Base-by-base conservation (phyloP, 192 early-diverging fungal genomes). In the Gigaspora rosea region DNA sequence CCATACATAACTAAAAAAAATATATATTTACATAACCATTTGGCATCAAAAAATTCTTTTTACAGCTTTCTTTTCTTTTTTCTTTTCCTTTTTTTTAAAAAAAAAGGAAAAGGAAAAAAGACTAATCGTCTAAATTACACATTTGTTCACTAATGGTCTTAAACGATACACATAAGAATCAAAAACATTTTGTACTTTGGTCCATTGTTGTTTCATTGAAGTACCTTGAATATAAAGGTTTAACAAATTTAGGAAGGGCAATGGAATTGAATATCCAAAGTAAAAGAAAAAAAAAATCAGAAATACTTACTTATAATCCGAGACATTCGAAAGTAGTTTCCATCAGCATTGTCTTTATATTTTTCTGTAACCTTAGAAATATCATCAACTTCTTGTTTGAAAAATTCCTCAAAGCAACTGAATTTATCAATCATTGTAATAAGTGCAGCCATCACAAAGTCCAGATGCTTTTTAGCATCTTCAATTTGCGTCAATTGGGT, bases 401-500 rank as follows among this genome's bases (percentile, higher is more conserved):
- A 70, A 49, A 70, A 48, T 36, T 46, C 22, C 33, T 48, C 46
- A 27, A 70, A 20, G 10, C n/a, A 15, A 36, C 9, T 50, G 4
- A 48, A 49, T 51, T 70, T 18, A 49, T 35, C 46, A 22, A 50
- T 22, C 4, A 70, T 70, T 27, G 5, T 15, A 16, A 15, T 18
- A 15, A 70, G 46, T 50, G 33, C 20, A 46, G 15, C 46, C 7
- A 18, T 51, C 1, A 70, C n/a, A 70, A 4, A 0, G 8, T 50
- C 49, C 3, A 51, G 15, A 50, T 50, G 46, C 27, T 10, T 27
- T 18, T 48, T 41, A 11, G 48, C 27, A 22, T 50, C 18, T 5
- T 70, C 27, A n/a, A 70, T 46, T 70, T 51, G 68, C 35, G 15
- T 51, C 46, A 70, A 70, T 51, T 70, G 15, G 6, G 8, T 22